Base-by-base conservation (phyloP, 1,139 yeast species). In the Candida frijolesensis region DNA sequence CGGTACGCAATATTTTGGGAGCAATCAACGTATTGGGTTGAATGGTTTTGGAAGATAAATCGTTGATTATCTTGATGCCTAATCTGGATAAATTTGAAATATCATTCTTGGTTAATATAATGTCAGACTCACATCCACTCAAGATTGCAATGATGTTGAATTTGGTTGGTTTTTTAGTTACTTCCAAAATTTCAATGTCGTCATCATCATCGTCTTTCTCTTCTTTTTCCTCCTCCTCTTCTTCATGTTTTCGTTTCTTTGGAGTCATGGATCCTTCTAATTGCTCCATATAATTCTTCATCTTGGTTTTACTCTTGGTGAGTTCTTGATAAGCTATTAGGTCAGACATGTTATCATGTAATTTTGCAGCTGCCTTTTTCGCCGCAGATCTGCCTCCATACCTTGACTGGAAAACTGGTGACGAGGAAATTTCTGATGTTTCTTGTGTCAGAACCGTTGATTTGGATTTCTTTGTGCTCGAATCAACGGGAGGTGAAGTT, bases 1-100 rank as follows among this genome's bases (percentile, higher is more conserved):
- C 96, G 0, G 98, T 94, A 56, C 98, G 78, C 58, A 87, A 66
- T 11, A 87, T 77, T 54, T 84, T 83, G 1, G 97, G 96, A 0
- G 97, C 94, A 15, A 92, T 74, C 9, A 87, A 71, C 39, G 85
- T 70, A 58, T 83, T 79, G 1, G 49, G 49, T 40, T 52, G 54
- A 49, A 58, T 65, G 5, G 58, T 56, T 29, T 65, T 62, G 2
- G 29, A 25, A 6, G 29, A 25, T 32, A 68, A 67, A 38, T 70
- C 72, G 22, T 70, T 65, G 14, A 77, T 62, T 10, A 82, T 78
- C 39, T 72, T 75, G 12, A 79, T 66, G 2, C 79, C 78, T 11
- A 79, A 64, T 1, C 52, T 51, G 11, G 65, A 56, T 22, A 76
- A 60, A 27, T 60, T 64, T 15, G 57, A 45, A 3, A 61, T 50